phyloP scores from a whole-genome alignment of 2,329 filamentous ascomycete genomes.

The Ramularia endophylla region DNA sequence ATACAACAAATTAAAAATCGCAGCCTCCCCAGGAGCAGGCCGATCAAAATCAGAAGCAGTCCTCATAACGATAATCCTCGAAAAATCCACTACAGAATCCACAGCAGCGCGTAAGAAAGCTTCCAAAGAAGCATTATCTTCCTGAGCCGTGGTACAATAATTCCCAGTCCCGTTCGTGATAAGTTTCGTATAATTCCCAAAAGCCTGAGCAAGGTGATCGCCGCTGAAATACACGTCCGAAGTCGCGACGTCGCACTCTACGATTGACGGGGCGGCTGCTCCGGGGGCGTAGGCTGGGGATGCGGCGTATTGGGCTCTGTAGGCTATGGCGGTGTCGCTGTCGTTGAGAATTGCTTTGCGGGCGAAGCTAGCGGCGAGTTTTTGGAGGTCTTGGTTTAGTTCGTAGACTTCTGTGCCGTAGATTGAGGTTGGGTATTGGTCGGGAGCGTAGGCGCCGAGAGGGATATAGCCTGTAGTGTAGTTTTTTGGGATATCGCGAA shows the following conservation, averaged over 20 bases:
- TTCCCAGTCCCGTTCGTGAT: conserved; percentile 33
- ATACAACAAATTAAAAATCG: conserved; percentile 55
- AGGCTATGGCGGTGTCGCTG: conserved; percentile 23
- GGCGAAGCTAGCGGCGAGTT: conserved; percentile 24
- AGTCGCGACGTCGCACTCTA: conserved; percentile 30
- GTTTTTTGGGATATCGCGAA: conserved; percentile 16
- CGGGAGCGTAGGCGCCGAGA: conserved; percentile 17
- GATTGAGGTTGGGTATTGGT: conserved; percentile 24
- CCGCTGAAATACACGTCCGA: conserved; percentile 30
- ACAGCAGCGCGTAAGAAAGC: conserved; percentile 28
- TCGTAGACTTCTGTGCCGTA: conserved; percentile 35
- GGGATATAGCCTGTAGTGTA: conserved; percentile 22
- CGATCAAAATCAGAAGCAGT: conserved; percentile 64
- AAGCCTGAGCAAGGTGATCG: conserved; percentile 24
- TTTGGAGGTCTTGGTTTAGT: conserved; percentile 29
- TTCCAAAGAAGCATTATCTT: conserved; percentile 34
- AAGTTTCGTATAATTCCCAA: conserved; percentile 27
- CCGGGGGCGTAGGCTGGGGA: conserved; percentile 21
- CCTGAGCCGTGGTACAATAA: conserved; percentile 33
- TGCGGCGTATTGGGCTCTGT: conserved; percentile 28
- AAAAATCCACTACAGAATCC: conserved; percentile 28
- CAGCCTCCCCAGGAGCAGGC: conserved; percentile 51
- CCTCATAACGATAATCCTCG: conserved; percentile 32
- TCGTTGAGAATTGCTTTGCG: conserved; percentile 26
- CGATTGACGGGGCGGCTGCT: conserved; percentile 19